Conservation (phyloP, 345 rosid genomes). For the Euphorbia peplus region DNA sequence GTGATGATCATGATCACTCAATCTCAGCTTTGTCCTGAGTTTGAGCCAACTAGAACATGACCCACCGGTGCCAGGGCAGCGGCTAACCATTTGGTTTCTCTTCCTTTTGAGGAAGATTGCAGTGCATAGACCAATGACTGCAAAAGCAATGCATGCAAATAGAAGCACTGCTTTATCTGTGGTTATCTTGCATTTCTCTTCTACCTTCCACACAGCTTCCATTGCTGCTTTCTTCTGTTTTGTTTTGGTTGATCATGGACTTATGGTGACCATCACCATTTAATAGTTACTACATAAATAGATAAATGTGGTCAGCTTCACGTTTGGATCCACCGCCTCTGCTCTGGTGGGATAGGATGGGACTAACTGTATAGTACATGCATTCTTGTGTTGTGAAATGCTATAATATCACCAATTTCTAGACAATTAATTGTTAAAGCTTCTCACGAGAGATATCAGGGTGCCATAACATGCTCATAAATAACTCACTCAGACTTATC, state of each 20-base stretch:
- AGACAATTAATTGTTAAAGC: too few relatives aligned
- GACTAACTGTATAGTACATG: too few relatives aligned
- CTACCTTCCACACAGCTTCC: conserved; percentile 71
- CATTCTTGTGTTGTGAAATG: conserved; percentile 19
- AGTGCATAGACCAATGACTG: conserved; percentile 43
- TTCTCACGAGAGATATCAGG: conserved; percentile 26
- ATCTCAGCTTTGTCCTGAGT: conserved; percentile 49
- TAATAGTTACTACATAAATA: not conserved
- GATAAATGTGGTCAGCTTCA: conserved; percentile 33
- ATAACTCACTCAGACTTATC: too few relatives aligned
- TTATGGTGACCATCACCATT: too few relatives aligned
- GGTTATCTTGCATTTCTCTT: conserved; percentile 60
- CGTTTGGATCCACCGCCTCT: conserved; percentile 55
- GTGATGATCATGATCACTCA: conserved; percentile 66
- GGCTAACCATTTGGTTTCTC: not conserved
- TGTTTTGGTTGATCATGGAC: too few relatives aligned
- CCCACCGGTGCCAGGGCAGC: not conserved
- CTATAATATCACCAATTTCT: conserved; percentile 26
- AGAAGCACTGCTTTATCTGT: conserved; percentile 48
- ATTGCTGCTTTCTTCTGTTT: conserved; percentile 30
- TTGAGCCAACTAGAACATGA: conserved; percentile 30
- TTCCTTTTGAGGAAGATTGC: conserved; percentile 27
- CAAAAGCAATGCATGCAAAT: conserved; percentile 42
- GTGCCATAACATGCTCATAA: conserved; percentile 2
- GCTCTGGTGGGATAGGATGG: too few relatives aligned